Evolutionary conservation across 2,329 filamentous ascomycete genomes (phyloP), one percentile per base, ranked within the genome.

Genomic region (Metarhizium album): DNA sequence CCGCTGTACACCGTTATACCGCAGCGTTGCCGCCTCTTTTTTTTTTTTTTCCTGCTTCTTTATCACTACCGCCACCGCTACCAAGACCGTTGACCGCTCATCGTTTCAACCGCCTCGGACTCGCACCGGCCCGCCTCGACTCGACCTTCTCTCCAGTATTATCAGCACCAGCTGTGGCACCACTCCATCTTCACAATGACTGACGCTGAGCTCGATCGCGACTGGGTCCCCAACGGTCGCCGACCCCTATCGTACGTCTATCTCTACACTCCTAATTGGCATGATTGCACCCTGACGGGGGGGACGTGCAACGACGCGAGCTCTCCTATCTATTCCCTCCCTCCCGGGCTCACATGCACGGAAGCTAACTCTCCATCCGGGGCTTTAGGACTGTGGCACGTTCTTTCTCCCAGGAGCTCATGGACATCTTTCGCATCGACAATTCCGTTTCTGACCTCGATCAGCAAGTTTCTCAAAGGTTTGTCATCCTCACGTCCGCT

Each of bases 351-450:
- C n/a, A n/a, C 2, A 14, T 13, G 20, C 40, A 29, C 22, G 50
- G 42, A 40, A 51, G 42, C 58, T 60, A 47, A 60, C 55, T 38
- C 0, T 6, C 47, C 24, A 49, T 48, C 24, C 45, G 29, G 45
- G 18, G 31, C 9, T 46, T 49, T 55, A 95, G 90, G 56, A 93
- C 87, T 54, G 83, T 95, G 69, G 90, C 90, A 49, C 85, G 82
- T 60, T 88, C 86, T 64, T 95, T 96, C 71, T 91, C 89, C 53
- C 75, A 82, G 43, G 87, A 91, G 66, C 76, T 96, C 54, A 86
- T 91, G 74, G 85, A 89, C 65, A 85, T 94, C 59, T 96, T 96
- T 74, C 85, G 86, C 62, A 83, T 96, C 63, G 87, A 93, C 59
- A 85, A 83, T 67, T 84, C 84, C 59, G 64, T 93, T 52, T 80